A percentile compares a stretch with the other conserved stretches of the same genome.
Conservation (phyloP, 2,329 filamentous ascomycete genomes). For the Claviceps quebecensis region DNA sequence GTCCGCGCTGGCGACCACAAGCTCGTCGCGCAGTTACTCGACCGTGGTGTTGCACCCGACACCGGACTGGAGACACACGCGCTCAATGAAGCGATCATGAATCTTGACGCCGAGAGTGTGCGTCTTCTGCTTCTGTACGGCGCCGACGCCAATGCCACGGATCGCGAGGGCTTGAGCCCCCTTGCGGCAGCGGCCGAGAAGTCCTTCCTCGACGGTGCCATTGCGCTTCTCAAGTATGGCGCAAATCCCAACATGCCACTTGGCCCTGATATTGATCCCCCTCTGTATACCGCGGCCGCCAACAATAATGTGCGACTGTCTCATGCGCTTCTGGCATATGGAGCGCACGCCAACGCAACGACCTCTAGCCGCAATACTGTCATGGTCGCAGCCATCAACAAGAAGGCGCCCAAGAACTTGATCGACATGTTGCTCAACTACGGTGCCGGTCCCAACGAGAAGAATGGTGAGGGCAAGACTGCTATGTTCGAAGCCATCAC, state of each 20-base stretch:
- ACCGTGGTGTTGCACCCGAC: slow-evolving; percentile 41
- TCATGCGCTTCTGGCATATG: slow-evolving; percentile 46
- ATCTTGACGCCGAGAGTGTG: slow-evolving; percentile 37
- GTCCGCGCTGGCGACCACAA: slow-evolving; percentile 43
- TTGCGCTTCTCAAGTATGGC: slow-evolving; percentile 49
- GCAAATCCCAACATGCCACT: slow-evolving; percentile 40
- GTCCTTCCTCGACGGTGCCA: slow-evolving; percentile 41
- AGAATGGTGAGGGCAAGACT: slow-evolving; percentile 48
- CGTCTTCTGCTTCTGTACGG: slow-evolving; percentile 43
- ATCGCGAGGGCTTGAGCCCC: slow-evolving; percentile 35
- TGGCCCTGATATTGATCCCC: slow-evolving; percentile 37
- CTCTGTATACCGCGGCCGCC: slow-evolving; percentile 35
- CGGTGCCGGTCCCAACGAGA: slow-evolving; percentile 41
- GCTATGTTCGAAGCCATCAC: slow-evolving; percentile 49
- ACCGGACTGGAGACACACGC: slow-evolving; percentile 30
- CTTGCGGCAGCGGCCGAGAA: slow-evolving; percentile 36
- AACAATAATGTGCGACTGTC: slow-evolving; percentile 42
- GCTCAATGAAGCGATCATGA: slow-evolving; percentile 37
- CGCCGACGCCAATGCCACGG: slow-evolving; percentile 38
- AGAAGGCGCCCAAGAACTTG: slow-evolving; percentile 38
- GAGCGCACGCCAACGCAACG: slow-evolving; percentile 40
- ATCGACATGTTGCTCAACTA: slow-evolving; percentile 47
- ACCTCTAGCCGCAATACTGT: slow-evolving; percentile 45
- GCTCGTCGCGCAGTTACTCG: slow-evolving; percentile 41
- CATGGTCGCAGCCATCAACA: slow-evolving; percentile 45